Percentiles rank a stretch among this genome's conserved stretches.
Conservation (phyloP, 352 stramenopile genomes). For the Elongisporangium prolatum region DNA sequence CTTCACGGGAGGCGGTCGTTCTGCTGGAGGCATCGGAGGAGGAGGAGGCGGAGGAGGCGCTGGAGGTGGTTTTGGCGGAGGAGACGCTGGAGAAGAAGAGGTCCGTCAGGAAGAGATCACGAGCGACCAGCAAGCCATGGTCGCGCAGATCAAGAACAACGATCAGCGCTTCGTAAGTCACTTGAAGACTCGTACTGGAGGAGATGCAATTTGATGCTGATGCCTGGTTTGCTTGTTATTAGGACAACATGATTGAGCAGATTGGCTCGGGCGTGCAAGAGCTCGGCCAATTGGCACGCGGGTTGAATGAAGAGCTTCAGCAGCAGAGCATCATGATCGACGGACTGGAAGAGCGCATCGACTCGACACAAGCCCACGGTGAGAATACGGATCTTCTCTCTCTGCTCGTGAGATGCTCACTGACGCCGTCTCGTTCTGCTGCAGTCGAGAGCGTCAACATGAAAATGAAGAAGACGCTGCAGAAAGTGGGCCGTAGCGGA, state of each 20-base stretch:
- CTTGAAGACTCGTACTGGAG: neutral
- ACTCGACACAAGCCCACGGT: conserved; percentile 77
- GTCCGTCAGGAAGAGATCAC: conserved; percentile 46
- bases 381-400: neutral
- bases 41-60: conserved; percentile 24
- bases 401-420: conserved; percentile 2
- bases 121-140: conserved; percentile 53
- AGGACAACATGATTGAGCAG: conserved; percentile 86
- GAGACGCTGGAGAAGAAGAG: conserved; percentile 23
- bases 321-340: conserved; percentile 88
- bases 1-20: conserved; percentile 30
- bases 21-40: conserved; percentile 17
- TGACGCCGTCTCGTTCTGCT: neutral
- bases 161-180: conserved; percentile 77
- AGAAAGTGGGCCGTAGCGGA: conserved; percentile 58
- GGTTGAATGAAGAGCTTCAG: conserved; percentile 80
- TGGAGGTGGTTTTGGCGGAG: conserved; percentile 17
- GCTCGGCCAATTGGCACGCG: conserved; percentile 68
- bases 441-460: conserved; percentile 82
- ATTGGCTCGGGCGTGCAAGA: conserved; percentile 76
- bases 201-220: neutral
- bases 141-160: conserved; percentile 77
- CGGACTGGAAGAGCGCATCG: conserved; percentile 71
- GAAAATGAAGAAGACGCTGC: conserved; percentile 84
- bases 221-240: neutral